Conservation (phyloP, 805 yeast species). For the Torulaspora delbrueckii region DNA sequence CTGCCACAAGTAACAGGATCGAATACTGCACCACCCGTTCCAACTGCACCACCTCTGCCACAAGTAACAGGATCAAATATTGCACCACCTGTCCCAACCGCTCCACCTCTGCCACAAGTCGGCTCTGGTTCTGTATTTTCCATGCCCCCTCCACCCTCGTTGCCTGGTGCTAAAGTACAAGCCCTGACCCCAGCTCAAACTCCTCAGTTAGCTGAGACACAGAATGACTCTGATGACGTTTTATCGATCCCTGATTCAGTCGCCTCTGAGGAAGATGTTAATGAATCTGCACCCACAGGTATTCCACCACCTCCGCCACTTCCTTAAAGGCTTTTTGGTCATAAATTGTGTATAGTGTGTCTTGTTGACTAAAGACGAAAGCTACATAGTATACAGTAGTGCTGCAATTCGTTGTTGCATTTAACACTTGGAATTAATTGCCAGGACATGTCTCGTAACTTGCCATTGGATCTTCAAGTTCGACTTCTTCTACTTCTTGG, state of each 20-base stretch:
- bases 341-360: neutral
- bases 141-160: conserved; percentile 16
- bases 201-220: neutral
- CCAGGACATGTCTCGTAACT: neutral
- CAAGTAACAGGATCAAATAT: conserved; percentile 12
- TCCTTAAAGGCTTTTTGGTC: conserved; percentile 8
- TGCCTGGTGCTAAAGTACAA: neutral
- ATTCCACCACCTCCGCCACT: conserved; percentile 35
- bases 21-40: conserved; percentile 24
- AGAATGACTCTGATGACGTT: conserved; percentile 26
- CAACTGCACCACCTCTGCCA: conserved; percentile 39
- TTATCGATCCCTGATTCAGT: conserved; percentile 37
- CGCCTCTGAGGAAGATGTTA: conserved; percentile 27
- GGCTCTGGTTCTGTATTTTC: conserved; percentile 10
- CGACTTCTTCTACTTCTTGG: conserved; percentile 23
- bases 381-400: neutral
- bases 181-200: conserved; percentile 1
- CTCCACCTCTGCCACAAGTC: conserved; percentile 41
- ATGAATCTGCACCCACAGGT: conserved; percentile 15
- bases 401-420: neutral
- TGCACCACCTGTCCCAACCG: conserved; percentile 35
- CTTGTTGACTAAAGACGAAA: neutral
- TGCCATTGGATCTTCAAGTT: conserved; percentile 40
- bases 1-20: conserved; percentile 19
- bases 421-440: neutral